Conservation (phyloP, 192 early-diverging fungal genomes). For the Diversispora epigaea region DNA sequence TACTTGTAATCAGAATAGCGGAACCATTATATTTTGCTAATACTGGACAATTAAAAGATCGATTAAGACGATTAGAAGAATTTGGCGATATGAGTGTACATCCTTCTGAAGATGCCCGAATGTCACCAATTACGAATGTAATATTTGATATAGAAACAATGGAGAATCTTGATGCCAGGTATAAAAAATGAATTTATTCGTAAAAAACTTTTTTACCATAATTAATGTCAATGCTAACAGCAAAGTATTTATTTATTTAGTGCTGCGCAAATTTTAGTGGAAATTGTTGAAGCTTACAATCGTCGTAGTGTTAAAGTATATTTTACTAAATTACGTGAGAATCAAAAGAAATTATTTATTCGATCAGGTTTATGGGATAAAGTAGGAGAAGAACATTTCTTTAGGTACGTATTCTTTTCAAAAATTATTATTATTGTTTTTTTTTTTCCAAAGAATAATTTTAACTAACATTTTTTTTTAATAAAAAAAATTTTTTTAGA, state of each 20-base stretch:
- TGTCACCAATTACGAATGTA: slow-evolving; percentile 70
- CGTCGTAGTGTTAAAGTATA: slow-evolving; percentile 80
- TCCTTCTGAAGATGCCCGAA: slow-evolving; percentile 86
- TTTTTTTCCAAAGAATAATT: neutral
- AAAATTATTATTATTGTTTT: neutral
- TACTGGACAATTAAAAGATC: slow-evolving; percentile 92
- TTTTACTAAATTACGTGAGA: slow-evolving; percentile 85
- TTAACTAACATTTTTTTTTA: neutral
- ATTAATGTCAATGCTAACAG: neutral
- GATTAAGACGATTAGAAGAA: slow-evolving; percentile 87
- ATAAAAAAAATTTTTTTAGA: too few species aligned
- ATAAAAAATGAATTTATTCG: neutral
- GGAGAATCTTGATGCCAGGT: slow-evolving; percentile 92
- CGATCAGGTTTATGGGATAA: slow-evolving; percentile 65
- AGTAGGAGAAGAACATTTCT: slow-evolving; percentile 68
- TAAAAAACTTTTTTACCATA: neutral
- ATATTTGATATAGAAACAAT: slow-evolving; percentile 94
- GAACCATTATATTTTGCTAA: slow-evolving; percentile 98
- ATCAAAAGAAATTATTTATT: slow-evolving; percentile 68
- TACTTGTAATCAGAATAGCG: slow-evolving; percentile 85
- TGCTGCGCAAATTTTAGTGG: slow-evolving; percentile 72
- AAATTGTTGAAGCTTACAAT: slow-evolving; percentile 87
- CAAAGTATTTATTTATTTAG: slow-evolving; percentile 29
- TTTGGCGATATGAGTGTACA: slow-evolving; percentile 94
- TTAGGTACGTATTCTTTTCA: slow-evolving; percentile 53